Evolutionary conservation across 2,329 filamentous ascomycete genomes (phyloP), one percentile per base, ranked within the genome.

Genomic region (Epichloe hybrida): DNA sequence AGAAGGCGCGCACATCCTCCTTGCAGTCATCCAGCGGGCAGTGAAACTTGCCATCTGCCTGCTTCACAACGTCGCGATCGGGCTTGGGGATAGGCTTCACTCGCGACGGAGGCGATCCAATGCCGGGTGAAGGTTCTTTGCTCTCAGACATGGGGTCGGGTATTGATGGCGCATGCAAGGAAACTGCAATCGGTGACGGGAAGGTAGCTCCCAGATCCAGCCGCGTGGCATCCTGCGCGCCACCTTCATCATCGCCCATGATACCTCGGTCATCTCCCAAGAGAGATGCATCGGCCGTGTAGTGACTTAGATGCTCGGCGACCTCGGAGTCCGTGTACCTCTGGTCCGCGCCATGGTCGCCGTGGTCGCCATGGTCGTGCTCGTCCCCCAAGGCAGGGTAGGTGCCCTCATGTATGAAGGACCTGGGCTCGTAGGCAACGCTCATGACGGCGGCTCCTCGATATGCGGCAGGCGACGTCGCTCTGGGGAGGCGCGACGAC

Each of bases 11-110:
- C 5, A 74, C 61, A 5, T 82, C 74, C 49, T 84, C 79, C 12
- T 71, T 75, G 60, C 90, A 96, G 51, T 84, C 81, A 0, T 75
- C 68, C 57, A 81, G 79, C 15, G 79, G 80, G 66, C 91, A 96
- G 51, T 83, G 76, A 59, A 83, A 93, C 61, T 87, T 83, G 17
- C 86, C 86, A 23, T 86, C 76, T 1, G 71, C 64, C 57, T 88
- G 88, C 66, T 81, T 81, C 4, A 68, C 68, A 0, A 74, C 72
- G 39, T 75, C 68, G 35, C 80, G 75, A 34, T 78, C 72, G 0
- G 80, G 80, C 58, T 83, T 83, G 3, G 72, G 68, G 13, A 83
- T 76, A 3, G 74, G 66, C 62, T 79, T 79, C 56, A 69, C 66
- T 23, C 76, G 72, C 7, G 64, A 59, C 13, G 62, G 59, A 12